Base-by-base conservation (phyloP, 352 stramenopile genomes). In the Pythium brassicae region DNA sequence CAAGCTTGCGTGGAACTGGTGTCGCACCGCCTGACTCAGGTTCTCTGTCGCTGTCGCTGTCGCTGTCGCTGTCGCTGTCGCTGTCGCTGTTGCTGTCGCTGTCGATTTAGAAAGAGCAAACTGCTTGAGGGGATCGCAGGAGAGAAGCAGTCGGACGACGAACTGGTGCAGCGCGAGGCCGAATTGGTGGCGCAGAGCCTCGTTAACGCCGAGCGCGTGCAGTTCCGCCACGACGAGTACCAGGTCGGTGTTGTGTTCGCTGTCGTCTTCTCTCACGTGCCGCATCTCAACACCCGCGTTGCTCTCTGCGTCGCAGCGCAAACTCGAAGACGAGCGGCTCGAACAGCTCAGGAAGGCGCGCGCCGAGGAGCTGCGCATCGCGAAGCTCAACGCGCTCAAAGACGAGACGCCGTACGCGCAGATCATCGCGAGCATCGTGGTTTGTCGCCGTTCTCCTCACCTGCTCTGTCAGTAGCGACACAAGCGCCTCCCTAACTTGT, bases 331-430 rank as follows among this genome's bases (percentile, higher is more conserved):
- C 6, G 59, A 86, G 14, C 62, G 71, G 23, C 48, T 59, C 0
- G 62, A 76, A 42, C 62, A 83, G 9, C 44, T 66, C 26, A 61
- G 63, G 20, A 65, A 62, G 54, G 51, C 40, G 0, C 37, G 63
- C 20, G 37, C 65, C 0, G 69, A 90, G 60, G 61, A 65, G 5
- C 56, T 84, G 46, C 61, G 72, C 0, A 4, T 74, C 11, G 69
- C 63, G 22, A 78, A 77, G 35, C 53, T 92, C 42, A 74, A 86
- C 14, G 76, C 73, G 1, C 58, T 90, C 22, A 89, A 89, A 26
- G 71, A 86, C 35, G 68, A 77, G 51, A 83, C 76, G 10, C 79
- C 82, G 19, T 92, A 92, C 46, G 79, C 79, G 4, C 79, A 87
- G 48, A 77, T 67, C 27, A 58, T 92, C 37, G 68, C 76, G 1